Evolutionary conservation across 1,284 basidiomycete genomes (phyloP).

Genomic region (Grifola frondosa): DNA sequence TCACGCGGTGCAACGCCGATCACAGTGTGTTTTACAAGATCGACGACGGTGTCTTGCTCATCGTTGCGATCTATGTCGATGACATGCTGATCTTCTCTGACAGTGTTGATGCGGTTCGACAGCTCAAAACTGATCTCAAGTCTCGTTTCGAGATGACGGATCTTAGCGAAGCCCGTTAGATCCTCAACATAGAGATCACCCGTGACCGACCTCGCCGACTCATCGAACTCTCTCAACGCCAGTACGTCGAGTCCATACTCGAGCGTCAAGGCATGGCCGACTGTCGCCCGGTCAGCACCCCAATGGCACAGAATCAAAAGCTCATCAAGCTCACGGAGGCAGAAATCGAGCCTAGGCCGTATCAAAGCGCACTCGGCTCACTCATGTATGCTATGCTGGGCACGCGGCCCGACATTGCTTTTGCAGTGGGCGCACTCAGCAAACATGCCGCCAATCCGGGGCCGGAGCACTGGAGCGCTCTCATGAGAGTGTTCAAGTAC

Average conservation of each 20-base stretch:
- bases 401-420: conserved; percentile 17
- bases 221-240: conserved; percentile 33
- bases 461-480: conserved; percentile 13
- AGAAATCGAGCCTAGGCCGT: conserved; percentile 18
- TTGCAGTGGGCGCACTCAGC: conserved; percentile 9
- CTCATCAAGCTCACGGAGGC: conserved; percentile 13
- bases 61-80: conserved; percentile 24
- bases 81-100: conserved; percentile 19
- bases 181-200: conserved; percentile 38
- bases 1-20: conserved; percentile 8
- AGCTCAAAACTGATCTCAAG: conserved; percentile 10
- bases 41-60: conserved; percentile 5
- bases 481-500: conserved; percentile 12
- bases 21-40: conserved; percentile 12
- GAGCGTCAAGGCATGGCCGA: conserved; percentile 30
- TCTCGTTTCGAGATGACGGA: conserved; percentile 23
- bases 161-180: conserved; percentile 25
- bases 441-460: conserved; percentile 11
- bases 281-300: conserved; percentile 32
- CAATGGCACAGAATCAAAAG: conserved; percentile 27
- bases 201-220: conserved; percentile 24
- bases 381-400: conserved; percentile 10
- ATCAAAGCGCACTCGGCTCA: conserved; percentile 15
- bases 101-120: neutral
- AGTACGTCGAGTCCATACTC: conserved; percentile 37